These are phyloP conservation scores for Clitopilus passeckerianus DNA, from an alignment of 768 basidiomycete genomes.

Conservation along the genomic window DNA sequence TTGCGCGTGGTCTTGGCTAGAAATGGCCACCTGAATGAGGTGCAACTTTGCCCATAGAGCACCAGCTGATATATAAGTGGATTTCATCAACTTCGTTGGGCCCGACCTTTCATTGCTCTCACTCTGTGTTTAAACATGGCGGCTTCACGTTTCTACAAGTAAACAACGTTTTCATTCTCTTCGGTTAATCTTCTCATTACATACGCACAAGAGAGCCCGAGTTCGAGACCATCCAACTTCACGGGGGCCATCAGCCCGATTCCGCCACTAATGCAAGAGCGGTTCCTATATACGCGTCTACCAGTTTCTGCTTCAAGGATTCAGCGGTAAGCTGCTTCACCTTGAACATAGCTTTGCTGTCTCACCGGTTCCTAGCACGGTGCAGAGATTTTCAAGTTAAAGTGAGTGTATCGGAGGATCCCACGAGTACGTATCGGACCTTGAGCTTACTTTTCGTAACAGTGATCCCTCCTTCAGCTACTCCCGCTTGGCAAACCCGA, in stretches of 20 bases:
- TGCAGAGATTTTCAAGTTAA: neutral
- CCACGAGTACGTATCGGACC: neutral
- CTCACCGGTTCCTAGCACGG: neutral
- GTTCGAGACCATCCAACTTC: constrained; percentile 37
- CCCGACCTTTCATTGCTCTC: too few species aligned
- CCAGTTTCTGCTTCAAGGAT: constrained; percentile 54
- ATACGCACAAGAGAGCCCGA: neutral
- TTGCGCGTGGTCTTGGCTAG: too few species aligned
- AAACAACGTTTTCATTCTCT: neutral
- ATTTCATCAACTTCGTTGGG: too few species aligned
- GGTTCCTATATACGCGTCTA: constrained; percentile 56
- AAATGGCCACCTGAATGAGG: too few species aligned
- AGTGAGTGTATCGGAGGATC: neutral
- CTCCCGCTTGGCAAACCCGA: constrained; percentile 1
- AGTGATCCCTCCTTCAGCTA: neutral
- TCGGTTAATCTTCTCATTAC: neutral
- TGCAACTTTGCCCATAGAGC: too few species aligned
- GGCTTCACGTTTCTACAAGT: neutral
- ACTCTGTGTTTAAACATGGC: too few species aligned
- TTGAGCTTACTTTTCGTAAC: neutral
- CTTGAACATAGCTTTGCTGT: neutral
- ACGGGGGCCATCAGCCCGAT: constrained; percentile 53
- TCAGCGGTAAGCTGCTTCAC: constrained; percentile 27
- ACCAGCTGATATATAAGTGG: too few species aligned
- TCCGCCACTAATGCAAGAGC: constrained; percentile 55